Conservation (phyloP, 768 basidiomycete genomes). For the Termitomyces sp. region DNA sequence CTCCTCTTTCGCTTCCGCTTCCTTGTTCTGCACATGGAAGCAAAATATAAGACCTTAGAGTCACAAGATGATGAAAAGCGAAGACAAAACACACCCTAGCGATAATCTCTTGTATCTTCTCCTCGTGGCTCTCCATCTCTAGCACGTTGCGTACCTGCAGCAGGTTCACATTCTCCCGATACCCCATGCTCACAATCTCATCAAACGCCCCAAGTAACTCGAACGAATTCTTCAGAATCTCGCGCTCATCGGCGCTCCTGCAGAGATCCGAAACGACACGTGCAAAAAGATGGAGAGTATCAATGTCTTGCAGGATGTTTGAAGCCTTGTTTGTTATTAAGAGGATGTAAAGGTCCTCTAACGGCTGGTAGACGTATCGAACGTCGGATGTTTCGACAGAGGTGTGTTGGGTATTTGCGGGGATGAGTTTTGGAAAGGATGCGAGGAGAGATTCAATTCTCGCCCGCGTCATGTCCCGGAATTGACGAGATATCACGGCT, state of each 20-base stretch:
- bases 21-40: slow-evolving; percentile 70
- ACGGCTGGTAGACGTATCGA: slow-evolving; percentile 31
- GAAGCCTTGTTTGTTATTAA: slow-evolving; percentile 98
- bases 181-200: slow-evolving; percentile 90
- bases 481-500: slow-evolving; percentile 90
- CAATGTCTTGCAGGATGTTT: slow-evolving; percentile 98
- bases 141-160: slow-evolving; percentile 74
- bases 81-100: slow-evolving; percentile 58
- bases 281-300: slow-evolving; percentile 88
- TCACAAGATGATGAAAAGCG: neutral
- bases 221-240: slow-evolving; percentile 87
- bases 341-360: slow-evolving; percentile 95
- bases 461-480: slow-evolving; percentile 86
- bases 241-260: slow-evolving; percentile 79
- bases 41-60: neutral
- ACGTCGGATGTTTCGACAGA: slow-evolving; percentile 41
- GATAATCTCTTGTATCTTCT: slow-evolving; percentile 98
- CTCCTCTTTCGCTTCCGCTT: slow-evolving; percentile 98
- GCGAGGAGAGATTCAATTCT: slow-evolving; percentile 94
- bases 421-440: slow-evolving; percentile 96
- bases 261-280: slow-evolving; percentile 91
- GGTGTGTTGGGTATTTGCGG: slow-evolving; percentile 90
- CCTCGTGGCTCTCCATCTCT: slow-evolving; percentile 90
- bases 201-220: slow-evolving; percentile 95
- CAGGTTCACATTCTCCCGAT: slow-evolving; percentile 71